These are phyloP conservation scores for Hymenoscyphus occultus DNA, from an alignment of 2,329 filamentous ascomycete species.

Conservation along the genomic window DNA sequence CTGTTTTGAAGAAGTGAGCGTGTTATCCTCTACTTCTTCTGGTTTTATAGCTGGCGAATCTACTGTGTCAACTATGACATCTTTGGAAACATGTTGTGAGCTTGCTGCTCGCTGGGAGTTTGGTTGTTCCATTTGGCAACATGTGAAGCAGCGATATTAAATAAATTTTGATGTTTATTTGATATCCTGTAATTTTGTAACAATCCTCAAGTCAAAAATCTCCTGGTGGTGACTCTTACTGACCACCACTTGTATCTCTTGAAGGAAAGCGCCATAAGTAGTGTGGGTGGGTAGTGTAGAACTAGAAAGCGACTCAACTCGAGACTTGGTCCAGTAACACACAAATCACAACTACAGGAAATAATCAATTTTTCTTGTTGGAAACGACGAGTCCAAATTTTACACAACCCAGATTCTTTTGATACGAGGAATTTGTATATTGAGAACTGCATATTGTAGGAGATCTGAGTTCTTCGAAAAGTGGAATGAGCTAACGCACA, in stretches of 20 bases:
- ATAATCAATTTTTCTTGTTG: too few species aligned
- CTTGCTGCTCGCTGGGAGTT: background rate
- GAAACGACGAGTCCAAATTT: too few species aligned
- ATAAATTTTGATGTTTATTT: background rate
- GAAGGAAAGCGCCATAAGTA: background rate
- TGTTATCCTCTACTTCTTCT: background rate
- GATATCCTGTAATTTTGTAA: background rate
- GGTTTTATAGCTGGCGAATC: background rate
- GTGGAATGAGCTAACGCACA: too few species aligned
- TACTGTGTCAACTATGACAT: background rate
- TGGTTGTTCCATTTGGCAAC: slow-evolving; percentile 1
- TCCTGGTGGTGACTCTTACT: background rate
- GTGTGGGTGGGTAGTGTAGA: background rate
- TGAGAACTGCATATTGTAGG: too few species aligned
- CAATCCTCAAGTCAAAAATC: background rate
- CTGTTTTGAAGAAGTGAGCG: background rate
- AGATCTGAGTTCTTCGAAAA: too few species aligned
- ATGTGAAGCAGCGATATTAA: background rate
- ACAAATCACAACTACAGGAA: too few species aligned
- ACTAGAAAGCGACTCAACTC: background rate
- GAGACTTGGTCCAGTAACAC: background rate
- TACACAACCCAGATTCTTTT: too few species aligned
- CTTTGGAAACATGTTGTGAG: background rate
- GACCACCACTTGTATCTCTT: background rate
- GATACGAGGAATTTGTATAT: too few species aligned